These are phyloP conservation scores for Limtongozyma cylindracea DNA, from an alignment of 805 yeast genomes.

Conservation along the genomic window DNA sequence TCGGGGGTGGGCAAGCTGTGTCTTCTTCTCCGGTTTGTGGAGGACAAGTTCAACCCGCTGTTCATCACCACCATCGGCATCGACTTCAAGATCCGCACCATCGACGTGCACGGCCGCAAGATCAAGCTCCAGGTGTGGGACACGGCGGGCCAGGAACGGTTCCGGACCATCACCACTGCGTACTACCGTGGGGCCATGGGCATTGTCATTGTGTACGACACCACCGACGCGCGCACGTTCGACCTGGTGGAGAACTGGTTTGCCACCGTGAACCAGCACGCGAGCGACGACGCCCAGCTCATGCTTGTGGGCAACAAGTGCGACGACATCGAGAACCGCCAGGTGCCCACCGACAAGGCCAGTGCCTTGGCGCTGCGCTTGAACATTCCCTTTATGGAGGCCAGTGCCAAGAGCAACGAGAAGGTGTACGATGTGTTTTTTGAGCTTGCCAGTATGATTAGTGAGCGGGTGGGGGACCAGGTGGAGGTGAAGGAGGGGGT, in stretches of 20 bases:
- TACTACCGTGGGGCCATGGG: slow-evolving; percentile 84
- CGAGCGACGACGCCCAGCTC: slow-evolving; percentile 86
- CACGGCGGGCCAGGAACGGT: slow-evolving; percentile 94
- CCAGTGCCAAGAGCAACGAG: slow-evolving; percentile 82
- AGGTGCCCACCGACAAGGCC: slow-evolving; percentile 77
- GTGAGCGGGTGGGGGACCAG: slow-evolving; percentile 32
- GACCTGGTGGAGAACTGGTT: slow-evolving; percentile 88
- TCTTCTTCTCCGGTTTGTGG: slow-evolving; percentile 75
- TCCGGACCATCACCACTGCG: slow-evolving; percentile 85
- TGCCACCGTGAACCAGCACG: slow-evolving; percentile 88
- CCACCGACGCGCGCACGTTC: slow-evolving; percentile 75
- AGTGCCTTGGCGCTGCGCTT: slow-evolving; percentile 67
- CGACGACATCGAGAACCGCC: slow-evolving; percentile 74
- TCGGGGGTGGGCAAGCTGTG: slow-evolving; percentile 81
- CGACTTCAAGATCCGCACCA: slow-evolving; percentile 92
- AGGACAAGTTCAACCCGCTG: slow-evolving; percentile 88
- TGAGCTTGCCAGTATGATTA: slow-evolving; percentile 67
- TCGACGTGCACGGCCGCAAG: slow-evolving; percentile 78
- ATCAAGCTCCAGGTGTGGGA: slow-evolving; percentile 94
- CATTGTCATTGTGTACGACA: slow-evolving; percentile 63
- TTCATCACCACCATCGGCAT: slow-evolving; percentile 96
- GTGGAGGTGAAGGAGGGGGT: slow-evolving; percentile 7
- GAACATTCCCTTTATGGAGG: slow-evolving; percentile 81
- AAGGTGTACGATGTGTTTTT: slow-evolving; percentile 85
- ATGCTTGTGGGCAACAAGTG: slow-evolving; percentile 90